phyloP scores from a whole-genome alignment of 768 basidiomycete species.

The Exsudoporus frostii region DNA sequence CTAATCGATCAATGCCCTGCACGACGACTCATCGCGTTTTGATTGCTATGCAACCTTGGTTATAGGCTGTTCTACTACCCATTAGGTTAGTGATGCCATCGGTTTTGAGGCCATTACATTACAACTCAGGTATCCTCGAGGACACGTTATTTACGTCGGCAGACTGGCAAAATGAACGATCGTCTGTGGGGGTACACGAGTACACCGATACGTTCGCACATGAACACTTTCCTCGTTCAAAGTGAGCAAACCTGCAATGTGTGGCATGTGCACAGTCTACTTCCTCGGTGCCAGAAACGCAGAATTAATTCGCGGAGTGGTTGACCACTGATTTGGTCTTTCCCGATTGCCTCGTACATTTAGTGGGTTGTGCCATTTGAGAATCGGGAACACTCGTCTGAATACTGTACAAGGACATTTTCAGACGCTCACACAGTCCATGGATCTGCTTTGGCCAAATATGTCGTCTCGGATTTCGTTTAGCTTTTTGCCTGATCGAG shows the following conservation, averaged over 20 bases:
- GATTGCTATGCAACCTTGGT: slow-evolving; percentile 27
- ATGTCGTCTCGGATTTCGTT: neutral
- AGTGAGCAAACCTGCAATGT: neutral
- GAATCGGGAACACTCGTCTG: neutral
- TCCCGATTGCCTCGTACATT: slow-evolving; percentile 8
- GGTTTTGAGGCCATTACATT: slow-evolving; percentile 19
- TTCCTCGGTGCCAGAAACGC: neutral
- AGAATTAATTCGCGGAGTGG: slow-evolving; percentile 24
- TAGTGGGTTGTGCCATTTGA: neutral
- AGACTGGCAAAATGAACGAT: slow-evolving; percentile 1
- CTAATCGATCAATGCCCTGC: slow-evolving; percentile 29
- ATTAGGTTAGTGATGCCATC: slow-evolving; percentile 16
- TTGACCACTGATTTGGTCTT: neutral
- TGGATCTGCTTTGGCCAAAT: neutral
- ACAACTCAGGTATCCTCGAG: slow-evolving; percentile 17
- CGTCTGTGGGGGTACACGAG: neutral
- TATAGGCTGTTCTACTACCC: slow-evolving; percentile 15
- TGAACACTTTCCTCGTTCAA: neutral
- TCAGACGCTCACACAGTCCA: neutral
- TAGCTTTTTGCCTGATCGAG: neutral
- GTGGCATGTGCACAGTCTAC: too few relatives aligned
- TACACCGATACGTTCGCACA: neutral
- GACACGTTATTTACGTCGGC: slow-evolving; percentile 12
- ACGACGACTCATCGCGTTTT: slow-evolving; percentile 16
- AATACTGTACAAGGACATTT: neutral